These are phyloP conservation scores for Setomelanomma holmii DNA, from an alignment of 2,329 filamentous ascomycete genomes.

Conservation along the genomic window DNA sequence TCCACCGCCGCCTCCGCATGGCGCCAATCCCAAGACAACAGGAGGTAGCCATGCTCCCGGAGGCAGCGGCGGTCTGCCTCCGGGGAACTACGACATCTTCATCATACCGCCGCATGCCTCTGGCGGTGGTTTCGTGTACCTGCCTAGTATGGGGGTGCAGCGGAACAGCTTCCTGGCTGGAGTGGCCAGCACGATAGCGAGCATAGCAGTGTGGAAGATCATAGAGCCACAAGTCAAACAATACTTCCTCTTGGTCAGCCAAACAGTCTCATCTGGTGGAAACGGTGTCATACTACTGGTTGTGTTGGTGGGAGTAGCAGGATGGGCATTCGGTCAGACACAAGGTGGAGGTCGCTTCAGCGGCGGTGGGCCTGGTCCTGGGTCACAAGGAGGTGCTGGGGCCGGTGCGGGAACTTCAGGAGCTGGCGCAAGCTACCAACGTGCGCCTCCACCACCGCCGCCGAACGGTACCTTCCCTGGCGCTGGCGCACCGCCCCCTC, in stretches of 20 bases:
- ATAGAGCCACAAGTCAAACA: constrained; percentile 75
- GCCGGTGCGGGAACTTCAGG: constrained; percentile 34
- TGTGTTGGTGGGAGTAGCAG: constrained; percentile 74
- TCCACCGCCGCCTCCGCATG: constrained; percentile 87
- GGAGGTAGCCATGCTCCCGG: constrained; percentile 36
- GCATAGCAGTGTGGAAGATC: constrained; percentile 75
- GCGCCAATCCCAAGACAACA: constrained; percentile 72
- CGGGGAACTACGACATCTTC: constrained; percentile 96
- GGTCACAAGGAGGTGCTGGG: constrained; percentile 41
- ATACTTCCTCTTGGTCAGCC: constrained; percentile 75
- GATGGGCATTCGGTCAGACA: constrained; percentile 77
- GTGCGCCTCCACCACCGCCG: constrained; percentile 38
- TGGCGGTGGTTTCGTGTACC: constrained; percentile 87
- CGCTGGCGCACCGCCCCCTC: constrained; percentile 39
- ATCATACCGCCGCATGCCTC: constrained; percentile 92
- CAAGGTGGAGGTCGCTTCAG: constrained; percentile 59
- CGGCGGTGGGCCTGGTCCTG: constrained; percentile 33
- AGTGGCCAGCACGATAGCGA: constrained; percentile 76
- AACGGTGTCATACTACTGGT: constrained; percentile 76
- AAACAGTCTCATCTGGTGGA: constrained; percentile 63
- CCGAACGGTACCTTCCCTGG: constrained; percentile 42
- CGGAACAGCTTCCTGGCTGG: constrained; percentile 91
- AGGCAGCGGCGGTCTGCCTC: constrained; percentile 68
- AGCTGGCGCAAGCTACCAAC: constrained; percentile 37
- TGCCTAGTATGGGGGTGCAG: constrained; percentile 87